These are phyloP conservation scores for Pythium utonaiense DNA, from an alignment of 352 stramenopile species.

Conservation along the genomic window DNA sequence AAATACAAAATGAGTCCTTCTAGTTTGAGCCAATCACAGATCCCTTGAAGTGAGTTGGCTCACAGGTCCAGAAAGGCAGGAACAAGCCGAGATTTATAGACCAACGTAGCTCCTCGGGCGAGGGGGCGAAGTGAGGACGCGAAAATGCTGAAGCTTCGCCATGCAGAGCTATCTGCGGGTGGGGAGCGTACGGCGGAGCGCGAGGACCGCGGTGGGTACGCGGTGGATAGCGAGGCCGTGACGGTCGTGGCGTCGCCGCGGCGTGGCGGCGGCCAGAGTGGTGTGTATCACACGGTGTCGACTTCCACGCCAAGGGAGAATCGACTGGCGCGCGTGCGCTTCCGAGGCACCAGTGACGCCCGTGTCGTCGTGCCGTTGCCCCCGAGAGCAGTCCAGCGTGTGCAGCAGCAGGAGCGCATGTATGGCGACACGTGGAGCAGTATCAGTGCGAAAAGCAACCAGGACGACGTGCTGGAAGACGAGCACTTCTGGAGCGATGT, in stretches of 20 bases:
- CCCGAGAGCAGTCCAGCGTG: slow-evolving; percentile 4
- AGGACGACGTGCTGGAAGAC: slow-evolving; percentile 8
- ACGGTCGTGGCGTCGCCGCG: slow-evolving; percentile 17
- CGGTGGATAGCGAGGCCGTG: slow-evolving; percentile 15
- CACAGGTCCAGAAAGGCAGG: background rate
- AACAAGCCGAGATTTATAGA: slow-evolving; percentile 2
- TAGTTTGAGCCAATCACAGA: slow-evolving; percentile 11
- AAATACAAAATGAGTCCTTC: slow-evolving; percentile 10
- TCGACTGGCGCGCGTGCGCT: slow-evolving; percentile 28
- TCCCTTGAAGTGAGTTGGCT: slow-evolving; percentile 20
- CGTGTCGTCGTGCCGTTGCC: slow-evolving; percentile 15
- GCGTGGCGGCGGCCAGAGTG: background rate
- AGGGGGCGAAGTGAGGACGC: background rate
- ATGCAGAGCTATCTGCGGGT: slow-evolving; percentile 1
- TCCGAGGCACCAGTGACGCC: background rate
- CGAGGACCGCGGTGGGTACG: background rate
- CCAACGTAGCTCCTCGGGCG: background rate
- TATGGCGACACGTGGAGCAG: slow-evolving; percentile 18
- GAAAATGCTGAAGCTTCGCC: background rate
- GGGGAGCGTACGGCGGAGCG: slow-evolving; percentile 40
- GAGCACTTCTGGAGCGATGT: background rate
- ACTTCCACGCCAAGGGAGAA: slow-evolving; percentile 47
- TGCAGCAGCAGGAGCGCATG: slow-evolving; percentile 22
- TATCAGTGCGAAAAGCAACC: slow-evolving; percentile 8
- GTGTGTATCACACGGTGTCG: slow-evolving; percentile 52